Percentiles rank a stretch among this genome's conserved stretches.
phyloP scores from a whole-genome alignment of 345 rosid species.

The Eucalyptus cladocalyx region DNA sequence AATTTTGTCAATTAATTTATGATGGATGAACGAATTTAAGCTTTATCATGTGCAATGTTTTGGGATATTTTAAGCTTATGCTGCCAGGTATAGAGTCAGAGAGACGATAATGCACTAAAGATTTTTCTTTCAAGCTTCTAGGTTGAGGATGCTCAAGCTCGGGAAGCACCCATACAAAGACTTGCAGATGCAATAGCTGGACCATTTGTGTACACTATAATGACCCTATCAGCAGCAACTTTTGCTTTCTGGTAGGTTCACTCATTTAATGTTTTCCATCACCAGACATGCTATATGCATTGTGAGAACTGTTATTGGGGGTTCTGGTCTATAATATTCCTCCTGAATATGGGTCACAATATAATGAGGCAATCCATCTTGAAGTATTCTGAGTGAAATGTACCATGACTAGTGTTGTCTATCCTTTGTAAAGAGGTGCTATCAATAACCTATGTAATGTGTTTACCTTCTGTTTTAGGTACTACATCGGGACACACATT shows the following conservation, averaged over 20 bases:
- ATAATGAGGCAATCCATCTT: not conserved
- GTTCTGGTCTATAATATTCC: not conserved
- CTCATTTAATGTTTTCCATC: not conserved
- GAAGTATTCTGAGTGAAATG: not conserved
- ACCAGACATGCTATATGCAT: not conserved
- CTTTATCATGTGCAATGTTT: not conserved
- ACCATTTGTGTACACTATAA: constrained; percentile 79
- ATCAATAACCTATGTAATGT: not conserved
- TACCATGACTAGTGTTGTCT: not conserved
- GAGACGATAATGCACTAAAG: not conserved
- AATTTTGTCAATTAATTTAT: not conserved
- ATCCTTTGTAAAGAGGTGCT: not conserved
- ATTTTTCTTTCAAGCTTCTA: constrained; percentile 11
- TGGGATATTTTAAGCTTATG: not conserved
- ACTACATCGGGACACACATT: constrained; percentile 67
- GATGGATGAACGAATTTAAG: not conserved
- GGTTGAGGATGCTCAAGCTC: constrained; percentile 97
- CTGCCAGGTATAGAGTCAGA: not conserved
- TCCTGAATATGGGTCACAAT: not conserved
- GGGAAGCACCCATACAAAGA: constrained; percentile 91
- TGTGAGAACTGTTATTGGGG: not conserved
- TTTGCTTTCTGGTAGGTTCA: constrained; percentile 76
- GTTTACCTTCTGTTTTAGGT: constrained; percentile 32
- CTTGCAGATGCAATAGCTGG: constrained; percentile 96
- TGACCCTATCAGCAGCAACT: constrained; percentile 78